Conservation (phyloP, 2,329 filamentous ascomycete genomes). For the Podosphaera xanthii region DNA sequence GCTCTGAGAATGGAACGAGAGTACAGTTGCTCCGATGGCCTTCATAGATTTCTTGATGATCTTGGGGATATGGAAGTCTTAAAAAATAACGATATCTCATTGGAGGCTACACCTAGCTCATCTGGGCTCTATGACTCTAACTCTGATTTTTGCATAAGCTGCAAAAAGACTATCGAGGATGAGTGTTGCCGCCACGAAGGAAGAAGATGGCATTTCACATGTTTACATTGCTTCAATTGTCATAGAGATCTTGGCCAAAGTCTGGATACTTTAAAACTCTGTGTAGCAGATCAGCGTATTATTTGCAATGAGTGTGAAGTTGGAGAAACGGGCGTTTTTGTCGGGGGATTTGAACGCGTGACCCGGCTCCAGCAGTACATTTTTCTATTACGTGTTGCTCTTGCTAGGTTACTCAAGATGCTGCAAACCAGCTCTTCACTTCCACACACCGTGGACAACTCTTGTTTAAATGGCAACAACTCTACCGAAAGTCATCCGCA, state of each 20-base stretch:
- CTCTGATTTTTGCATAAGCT: slow-evolving; percentile 66
- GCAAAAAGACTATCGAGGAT: slow-evolving; percentile 77
- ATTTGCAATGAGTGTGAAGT: slow-evolving; percentile 48
- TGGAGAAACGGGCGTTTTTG: slow-evolving; percentile 27
- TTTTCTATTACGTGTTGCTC: slow-evolving; percentile 73
- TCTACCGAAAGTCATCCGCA: slow-evolving; percentile 36
- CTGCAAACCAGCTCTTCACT: slow-evolving; percentile 64
- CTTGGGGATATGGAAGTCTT: slow-evolving; percentile 62
- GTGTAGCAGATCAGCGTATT: slow-evolving; percentile 40
- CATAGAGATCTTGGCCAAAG: slow-evolving; percentile 46
- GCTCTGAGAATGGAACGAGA: slow-evolving; percentile 80
- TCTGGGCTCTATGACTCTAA: slow-evolving; percentile 46
- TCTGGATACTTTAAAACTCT: slow-evolving; percentile 49
- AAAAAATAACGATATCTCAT: slow-evolving; percentile 44
- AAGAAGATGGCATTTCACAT: slow-evolving; percentile 62
- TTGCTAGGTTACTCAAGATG: slow-evolving; percentile 73
- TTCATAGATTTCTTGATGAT: slow-evolving; percentile 66
- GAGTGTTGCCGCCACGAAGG: slow-evolving; percentile 62
- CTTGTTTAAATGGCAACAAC: slow-evolving; percentile 41
- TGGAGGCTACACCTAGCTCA: slow-evolving; percentile 43
- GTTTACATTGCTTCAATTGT: slow-evolving; percentile 50
- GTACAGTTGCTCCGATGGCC: slow-evolving; percentile 44
- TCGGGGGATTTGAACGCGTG: slow-evolving; percentile 44
- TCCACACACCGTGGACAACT: slow-evolving; percentile 52
- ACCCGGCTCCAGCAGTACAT: slow-evolving; percentile 86